Base-by-base conservation (phyloP, 768 basidiomycete genomes). In the Pholiota molesta region DNA sequence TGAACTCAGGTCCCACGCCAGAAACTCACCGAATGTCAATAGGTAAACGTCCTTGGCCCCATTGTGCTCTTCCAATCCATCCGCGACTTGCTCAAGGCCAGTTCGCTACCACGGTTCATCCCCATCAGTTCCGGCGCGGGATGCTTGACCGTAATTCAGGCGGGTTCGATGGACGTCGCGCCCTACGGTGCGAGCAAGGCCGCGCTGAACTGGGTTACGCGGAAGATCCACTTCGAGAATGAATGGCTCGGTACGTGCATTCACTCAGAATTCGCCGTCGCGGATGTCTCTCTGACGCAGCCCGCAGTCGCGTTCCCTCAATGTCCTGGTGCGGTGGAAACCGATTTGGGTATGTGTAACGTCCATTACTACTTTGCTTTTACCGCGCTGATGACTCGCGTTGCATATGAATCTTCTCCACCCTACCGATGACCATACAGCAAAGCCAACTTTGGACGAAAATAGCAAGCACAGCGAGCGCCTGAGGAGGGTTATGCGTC, bases 271-370 rank as follows among this genome's bases (percentile, higher is more conserved):
- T 26, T 2, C 26, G 26, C 26, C 4, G 26, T 9, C 13, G 0
- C 19, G 17, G 16, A 5, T 26, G 16, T 10, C 40, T 23, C 3
- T 35, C 8, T 37, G n/a, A 31, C 52, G 10, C 21, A 0, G 17
- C 11, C 14, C 1, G 13, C 29, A 61, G 60, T 61, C 2, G 42
- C 60, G 8, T 63, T 56, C 59, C 59, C 62, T 9, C 45, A 59
- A 16, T 51, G 57, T 37, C 57, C 62, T 11, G 62, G 62, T 1
- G 49, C 44, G 5, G 62, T 63, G 1, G 53, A 54, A 4, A 59
- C 62, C 2, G 62, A 63, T 23, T 49, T 55, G 57, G 52, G 62
- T 63, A 42, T 16, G 62, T 33, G 16, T 19, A 31, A 26, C 19
- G 4, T 26, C 26, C 17, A 29, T n/a, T 44, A 35, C 9, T 31